Conservation (phyloP, 768 basidiomycete genomes). For the Tulasnella sp. region DNA sequence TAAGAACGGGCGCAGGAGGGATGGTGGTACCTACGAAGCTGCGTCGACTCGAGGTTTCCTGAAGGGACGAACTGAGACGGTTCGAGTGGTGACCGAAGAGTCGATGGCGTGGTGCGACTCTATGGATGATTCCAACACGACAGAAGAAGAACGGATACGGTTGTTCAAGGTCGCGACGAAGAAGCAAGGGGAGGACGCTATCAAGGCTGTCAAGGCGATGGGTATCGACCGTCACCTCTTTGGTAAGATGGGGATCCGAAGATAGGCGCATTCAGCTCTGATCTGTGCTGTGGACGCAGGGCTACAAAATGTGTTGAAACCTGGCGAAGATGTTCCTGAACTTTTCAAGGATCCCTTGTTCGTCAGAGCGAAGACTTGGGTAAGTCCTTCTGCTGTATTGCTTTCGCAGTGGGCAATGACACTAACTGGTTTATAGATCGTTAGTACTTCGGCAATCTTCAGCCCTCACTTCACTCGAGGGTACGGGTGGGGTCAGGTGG, state of each 20-base stretch:
- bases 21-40: slow-evolving; percentile 87
- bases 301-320: slow-evolving; percentile 56
- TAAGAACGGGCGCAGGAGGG: slow-evolving; percentile 36
- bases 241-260: slow-evolving; percentile 39
- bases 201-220: slow-evolving; percentile 52
- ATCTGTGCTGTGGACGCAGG: slow-evolving; percentile 36
- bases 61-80: slow-evolving; percentile 91
- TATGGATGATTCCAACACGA: slow-evolving; percentile 52
- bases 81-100: slow-evolving; percentile 71
- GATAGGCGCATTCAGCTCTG: neutral
- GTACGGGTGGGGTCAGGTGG: slow-evolving; percentile 95
- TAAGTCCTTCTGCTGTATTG: slow-evolving; percentile 24
- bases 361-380: slow-evolving; percentile 69
- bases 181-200: slow-evolving; percentile 60
- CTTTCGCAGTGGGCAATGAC: neutral
- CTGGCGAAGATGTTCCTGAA: slow-evolving; percentile 56
- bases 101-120: slow-evolving; percentile 66
- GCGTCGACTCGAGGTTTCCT: slow-evolving; percentile 82
- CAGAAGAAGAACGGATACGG: slow-evolving; percentile 39
- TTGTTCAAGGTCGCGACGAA: slow-evolving; percentile 55
- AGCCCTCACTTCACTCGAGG: slow-evolving; percentile 66
- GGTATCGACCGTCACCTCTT: slow-evolving; percentile 87
- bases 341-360: slow-evolving; percentile 72
- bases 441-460: slow-evolving; percentile 85
- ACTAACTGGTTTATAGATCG: slow-evolving; percentile 15